Conservation (phyloP, 768 basidiomycete species). For the Pleurotus tuoliensis region DNA sequence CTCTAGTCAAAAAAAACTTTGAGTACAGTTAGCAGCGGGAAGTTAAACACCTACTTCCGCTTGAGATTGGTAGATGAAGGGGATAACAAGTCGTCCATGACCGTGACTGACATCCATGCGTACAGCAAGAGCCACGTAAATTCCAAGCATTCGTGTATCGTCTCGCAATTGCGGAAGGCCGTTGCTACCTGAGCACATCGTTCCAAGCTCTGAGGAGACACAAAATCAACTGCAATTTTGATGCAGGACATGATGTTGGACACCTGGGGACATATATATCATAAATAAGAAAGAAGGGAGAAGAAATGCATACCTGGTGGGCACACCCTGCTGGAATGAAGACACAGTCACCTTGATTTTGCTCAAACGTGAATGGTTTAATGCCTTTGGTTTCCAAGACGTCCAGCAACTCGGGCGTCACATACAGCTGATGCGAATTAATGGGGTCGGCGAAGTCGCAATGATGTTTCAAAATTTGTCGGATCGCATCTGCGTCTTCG, state of each 20-base stretch:
- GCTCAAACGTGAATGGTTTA: constrained; percentile 57
- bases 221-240: constrained; percentile 6
- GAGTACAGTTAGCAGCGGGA: neutral
- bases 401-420: constrained; percentile 36
- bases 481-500: constrained; percentile 51
- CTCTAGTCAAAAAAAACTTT: neutral
- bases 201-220: neutral
- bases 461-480: constrained; percentile 43
- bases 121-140: neutral
- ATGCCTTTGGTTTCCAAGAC: constrained; percentile 56
- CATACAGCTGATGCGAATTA: neutral
- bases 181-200: neutral
- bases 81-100: neutral
- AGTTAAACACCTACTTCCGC: neutral
- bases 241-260: constrained; percentile 1
- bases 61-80: neutral
- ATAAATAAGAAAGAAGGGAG: neutral
- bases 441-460: neutral
- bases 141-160: neutral
- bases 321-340: constrained; percentile 74
- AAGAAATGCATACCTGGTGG: constrained; percentile 45
- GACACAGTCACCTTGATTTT: constrained; percentile 66
- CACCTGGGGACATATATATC: neutral
- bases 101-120: neutral
- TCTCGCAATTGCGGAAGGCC: neutral